Conservation (phyloP, 2,329 filamentous ascomycete genomes). For the Cercospora sp. region DNA sequence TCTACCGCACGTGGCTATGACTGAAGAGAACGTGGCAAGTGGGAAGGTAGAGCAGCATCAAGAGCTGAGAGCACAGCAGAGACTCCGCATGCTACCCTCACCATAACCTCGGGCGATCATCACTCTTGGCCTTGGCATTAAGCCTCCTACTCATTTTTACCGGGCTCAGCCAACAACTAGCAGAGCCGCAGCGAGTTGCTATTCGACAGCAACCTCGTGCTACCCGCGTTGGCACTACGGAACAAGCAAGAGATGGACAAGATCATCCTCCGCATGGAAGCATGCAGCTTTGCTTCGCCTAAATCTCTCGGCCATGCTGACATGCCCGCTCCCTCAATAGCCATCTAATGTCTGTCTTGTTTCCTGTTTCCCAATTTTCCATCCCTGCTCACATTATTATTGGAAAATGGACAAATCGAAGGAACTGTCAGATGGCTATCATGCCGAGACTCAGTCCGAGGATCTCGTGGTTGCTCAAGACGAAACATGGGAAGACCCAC, state of each 20-base stretch:
- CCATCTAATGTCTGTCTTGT: neutral
- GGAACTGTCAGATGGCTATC: neutral
- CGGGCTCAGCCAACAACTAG: neutral
- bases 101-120: neutral
- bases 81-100: neutral
- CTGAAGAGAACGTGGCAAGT: neutral
- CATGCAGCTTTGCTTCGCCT: neutral
- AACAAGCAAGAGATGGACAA: neutral
- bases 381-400: neutral
- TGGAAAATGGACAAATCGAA: neutral
- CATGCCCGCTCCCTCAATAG: neutral
- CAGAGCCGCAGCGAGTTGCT: neutral
- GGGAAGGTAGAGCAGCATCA: neutral
- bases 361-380: neutral
- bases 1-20: neutral
- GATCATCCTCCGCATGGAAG: neutral
- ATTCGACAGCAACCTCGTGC: neutral
- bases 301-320: neutral
- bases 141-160: neutral
- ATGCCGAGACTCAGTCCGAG: neutral
- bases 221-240: neutral
- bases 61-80: neutral
- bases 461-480: neutral
- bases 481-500: conserved; percentile 13
- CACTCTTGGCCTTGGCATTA: neutral